phyloP scores from a whole-genome alignment of 2,329 filamentous ascomycete genomes.

The Leptographium radiaticola region DNA sequence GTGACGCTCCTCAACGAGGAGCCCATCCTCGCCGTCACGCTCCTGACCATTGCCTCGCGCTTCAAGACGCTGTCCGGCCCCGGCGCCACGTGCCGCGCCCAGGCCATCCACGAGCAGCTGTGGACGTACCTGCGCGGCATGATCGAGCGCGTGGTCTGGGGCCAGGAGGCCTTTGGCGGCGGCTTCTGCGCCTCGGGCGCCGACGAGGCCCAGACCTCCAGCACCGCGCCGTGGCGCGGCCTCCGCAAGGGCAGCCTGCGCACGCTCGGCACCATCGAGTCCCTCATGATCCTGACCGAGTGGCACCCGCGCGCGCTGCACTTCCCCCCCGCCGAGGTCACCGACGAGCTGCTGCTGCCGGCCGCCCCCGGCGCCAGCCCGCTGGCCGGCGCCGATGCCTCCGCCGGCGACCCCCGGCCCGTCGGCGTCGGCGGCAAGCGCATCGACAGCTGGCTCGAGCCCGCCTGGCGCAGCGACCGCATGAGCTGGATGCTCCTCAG shows the following conservation, averaged over 20 bases:
- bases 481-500: slow-evolving; percentile 98
- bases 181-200: slow-evolving; percentile 66
- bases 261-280: slow-evolving; percentile 88
- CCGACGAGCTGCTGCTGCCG: slow-evolving; percentile 55
- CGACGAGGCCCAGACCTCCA: slow-evolving; percentile 48
- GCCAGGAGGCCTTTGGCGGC: slow-evolving; percentile 87
- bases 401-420: slow-evolving; percentile 28
- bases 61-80: slow-evolving; percentile 72
- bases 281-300: slow-evolving; percentile 83
- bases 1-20: slow-evolving; percentile 73
- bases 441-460: slow-evolving; percentile 93
- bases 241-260: slow-evolving; percentile 66
- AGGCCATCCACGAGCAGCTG: slow-evolving; percentile 86
- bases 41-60: slow-evolving; percentile 81
- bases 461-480: slow-evolving; percentile 83
- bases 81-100: slow-evolving; percentile 69
- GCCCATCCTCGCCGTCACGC: slow-evolving; percentile 80
- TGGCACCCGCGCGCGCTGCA: slow-evolving; percentile 94
- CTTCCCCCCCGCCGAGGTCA: slow-evolving; percentile 72
- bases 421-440: slow-evolving; percentile 65
- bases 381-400: slow-evolving; percentile 16
- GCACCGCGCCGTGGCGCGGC: slow-evolving; percentile 57
- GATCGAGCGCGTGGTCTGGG: slow-evolving; percentile 91
- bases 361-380: slow-evolving; percentile 4
- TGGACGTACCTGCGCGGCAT: slow-evolving; percentile 92